Percentiles rank a stretch among this genome's conserved stretches.
Evolutionary conservation across 2,329 filamentous ascomycete species (phyloP).

Genomic region (Hypoxylon sp.): DNA sequence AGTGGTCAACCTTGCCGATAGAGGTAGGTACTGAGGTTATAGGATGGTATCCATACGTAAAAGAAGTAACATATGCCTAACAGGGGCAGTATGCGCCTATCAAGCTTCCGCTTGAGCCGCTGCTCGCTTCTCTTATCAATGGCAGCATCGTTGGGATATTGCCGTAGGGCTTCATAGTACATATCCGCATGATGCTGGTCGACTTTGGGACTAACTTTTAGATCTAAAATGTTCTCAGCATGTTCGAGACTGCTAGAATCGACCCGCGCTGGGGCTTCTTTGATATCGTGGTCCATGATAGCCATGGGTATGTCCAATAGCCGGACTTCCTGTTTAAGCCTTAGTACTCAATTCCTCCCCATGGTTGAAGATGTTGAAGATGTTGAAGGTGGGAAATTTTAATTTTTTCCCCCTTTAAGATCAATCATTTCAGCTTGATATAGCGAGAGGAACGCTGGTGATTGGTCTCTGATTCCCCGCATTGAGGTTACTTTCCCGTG

Average conservation of each 20-base stretch:
- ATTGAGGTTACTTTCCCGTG: conserved; percentile 1
- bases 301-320: not conserved
- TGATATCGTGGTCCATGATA: not conserved
- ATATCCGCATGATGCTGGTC: conserved; percentile 21
- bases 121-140: conserved; percentile 23
- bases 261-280: not conserved
- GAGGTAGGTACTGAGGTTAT: not conserved
- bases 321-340: not conserved
- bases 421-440: not conserved
- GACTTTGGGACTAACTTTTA: not conserved
- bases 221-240: conserved; percentile 15
- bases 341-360: not conserved
- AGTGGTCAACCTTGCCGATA: not conserved
- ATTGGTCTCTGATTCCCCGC: conserved; percentile 2
- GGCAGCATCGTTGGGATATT: conserved; percentile 18
- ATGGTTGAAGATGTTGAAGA: not conserved
- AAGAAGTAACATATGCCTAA: conserved; percentile 66
- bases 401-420: not conserved
- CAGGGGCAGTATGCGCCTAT: conserved; percentile 70
- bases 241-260: not conserved
- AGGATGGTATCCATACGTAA: conserved; percentile 39
- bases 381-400: not conserved
- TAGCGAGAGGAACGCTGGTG: not conserved
- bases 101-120: conserved; percentile 63
- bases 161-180: conserved; percentile 20